Base-by-base conservation (phyloP, 441 rosid genomes). In the Erodium trifolium region DNA sequence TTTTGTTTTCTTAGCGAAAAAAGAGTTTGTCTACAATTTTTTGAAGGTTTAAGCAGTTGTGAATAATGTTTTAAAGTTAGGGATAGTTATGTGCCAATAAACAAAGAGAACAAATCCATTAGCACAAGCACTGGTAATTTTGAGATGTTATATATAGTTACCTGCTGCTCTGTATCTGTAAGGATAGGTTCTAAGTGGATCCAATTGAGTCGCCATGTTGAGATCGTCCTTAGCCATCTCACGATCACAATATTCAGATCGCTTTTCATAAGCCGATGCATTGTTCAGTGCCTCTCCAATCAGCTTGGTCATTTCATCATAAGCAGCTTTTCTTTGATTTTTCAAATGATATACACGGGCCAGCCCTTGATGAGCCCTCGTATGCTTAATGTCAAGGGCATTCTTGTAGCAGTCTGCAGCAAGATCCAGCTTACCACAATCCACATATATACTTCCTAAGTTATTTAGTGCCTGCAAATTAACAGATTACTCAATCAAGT, bases 161-260 rank as follows among this genome's bases (percentile, higher is more conserved):
- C 98, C 97, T 67, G 98, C 99, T 63, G 99, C 99, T 73, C 98
- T 87, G 80, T 92, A 92, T 86, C 96, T 83, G 83, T 94, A 94
- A 0, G 99, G 99, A 62, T 92, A 92, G 11, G 97, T 92, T 77
- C 99, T 86, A 73, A 92, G 72, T 1, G 98, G 99, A 84, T 94
- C 99, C 37, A 92, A 83, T 51, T 83, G 85, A 1, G 98, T 90
- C 34, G 97, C 93, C 77, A 84, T 87, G 73, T 69, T 66, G 71
- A 94, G 97, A 78, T 95, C 99, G 72, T 79, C 83, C 80, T 92
- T 90, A 18, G 99, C 97, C 95, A 89, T 85, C 72, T 90, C 97
- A 0, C 91, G 93, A 71, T 92, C 98, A 70, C 96, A 95, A 76
- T 95, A 95, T 69, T 95, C 98, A 0, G 98, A 88, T 2, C 98